These are phyloP conservation scores for Anacardium occidentale DNA, from an alignment of 345 rosid species.

Conservation along the genomic window DNA sequence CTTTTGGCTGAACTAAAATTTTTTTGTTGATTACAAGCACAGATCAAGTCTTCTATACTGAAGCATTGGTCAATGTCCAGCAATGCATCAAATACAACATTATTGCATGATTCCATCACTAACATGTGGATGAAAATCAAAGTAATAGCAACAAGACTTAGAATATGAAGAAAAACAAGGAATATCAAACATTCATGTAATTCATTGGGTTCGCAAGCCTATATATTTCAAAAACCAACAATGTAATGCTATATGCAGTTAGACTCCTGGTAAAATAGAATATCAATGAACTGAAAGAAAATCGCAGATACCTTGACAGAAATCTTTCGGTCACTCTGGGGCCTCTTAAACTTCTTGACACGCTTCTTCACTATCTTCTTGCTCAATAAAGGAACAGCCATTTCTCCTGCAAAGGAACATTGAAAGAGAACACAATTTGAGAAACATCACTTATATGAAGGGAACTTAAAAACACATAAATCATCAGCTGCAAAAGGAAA, in stretches of 20 bases:
- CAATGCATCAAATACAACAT: background rate
- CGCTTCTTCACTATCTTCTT: constrained; percentile 77
- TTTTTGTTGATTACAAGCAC: background rate
- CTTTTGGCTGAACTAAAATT: background rate
- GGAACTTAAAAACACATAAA: too few species aligned
- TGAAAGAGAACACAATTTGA: background rate
- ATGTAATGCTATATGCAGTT: too few species aligned
- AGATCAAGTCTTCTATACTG: background rate
- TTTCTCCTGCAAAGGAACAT: constrained; percentile 27
- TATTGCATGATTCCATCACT: background rate
- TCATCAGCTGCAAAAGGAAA: too few species aligned
- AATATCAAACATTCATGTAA: background rate
- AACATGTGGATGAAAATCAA: background rate
- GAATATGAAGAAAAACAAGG: background rate
- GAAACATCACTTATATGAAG: background rate
- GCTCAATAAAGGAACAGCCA: constrained; percentile 58
- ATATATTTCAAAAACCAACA: too few species aligned
- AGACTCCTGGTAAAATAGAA: background rate
- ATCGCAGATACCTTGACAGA: constrained; percentile 39
- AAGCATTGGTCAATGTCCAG: background rate
- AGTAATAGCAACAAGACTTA: background rate
- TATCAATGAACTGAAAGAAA: background rate
- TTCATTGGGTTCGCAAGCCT: background rate
- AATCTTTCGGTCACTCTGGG: constrained; percentile 63
- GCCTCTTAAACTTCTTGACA: constrained; percentile 62